Evolutionary conservation across 257 asterid genomes (phyloP).

Genomic region (Solanum commersonii): DNA sequence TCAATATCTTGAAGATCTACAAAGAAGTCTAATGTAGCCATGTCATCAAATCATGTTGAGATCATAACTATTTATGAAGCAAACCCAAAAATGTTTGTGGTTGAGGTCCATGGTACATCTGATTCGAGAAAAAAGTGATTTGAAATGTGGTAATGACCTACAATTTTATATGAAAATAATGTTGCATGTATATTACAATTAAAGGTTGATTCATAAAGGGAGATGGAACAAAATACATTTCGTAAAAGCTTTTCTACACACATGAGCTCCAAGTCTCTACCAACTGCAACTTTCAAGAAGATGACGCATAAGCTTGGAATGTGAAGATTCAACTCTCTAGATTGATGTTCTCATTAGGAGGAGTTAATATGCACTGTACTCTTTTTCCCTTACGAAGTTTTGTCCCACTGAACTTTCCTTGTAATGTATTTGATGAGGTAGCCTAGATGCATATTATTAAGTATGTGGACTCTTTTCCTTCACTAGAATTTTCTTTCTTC

Average conservation of each 20-base stretch:
- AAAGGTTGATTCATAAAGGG: neutral
- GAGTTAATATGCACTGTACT: neutral
- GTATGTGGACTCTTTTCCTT: neutral
- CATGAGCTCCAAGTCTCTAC: no score
- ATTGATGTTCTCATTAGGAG: neutral
- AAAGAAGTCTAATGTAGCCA: neutral
- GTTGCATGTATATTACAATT: neutral
- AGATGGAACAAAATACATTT: neutral
- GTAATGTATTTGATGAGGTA: neutral
- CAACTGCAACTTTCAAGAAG: no score
- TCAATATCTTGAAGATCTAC: neutral
- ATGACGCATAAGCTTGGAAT: neutral
- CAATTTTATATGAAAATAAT: neutral
- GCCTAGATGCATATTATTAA: neutral
- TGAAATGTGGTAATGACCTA: neutral
- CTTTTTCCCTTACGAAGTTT: neutral
- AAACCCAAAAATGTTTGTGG: no score
- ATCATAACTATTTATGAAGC: no score
- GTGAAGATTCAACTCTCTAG: neutral
- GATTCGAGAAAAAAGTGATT: neutral
- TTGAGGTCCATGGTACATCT: neutral
- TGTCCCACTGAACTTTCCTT: neutral
- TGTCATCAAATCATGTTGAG: neutral
- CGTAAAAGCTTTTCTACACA: neutral
- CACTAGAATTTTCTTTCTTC: neutral